Evolutionary conservation across 495 filamentous ascomycete species (phyloP), one percentile per base, ranked within the genome.

Genomic region (Tuber indicum): DNA sequence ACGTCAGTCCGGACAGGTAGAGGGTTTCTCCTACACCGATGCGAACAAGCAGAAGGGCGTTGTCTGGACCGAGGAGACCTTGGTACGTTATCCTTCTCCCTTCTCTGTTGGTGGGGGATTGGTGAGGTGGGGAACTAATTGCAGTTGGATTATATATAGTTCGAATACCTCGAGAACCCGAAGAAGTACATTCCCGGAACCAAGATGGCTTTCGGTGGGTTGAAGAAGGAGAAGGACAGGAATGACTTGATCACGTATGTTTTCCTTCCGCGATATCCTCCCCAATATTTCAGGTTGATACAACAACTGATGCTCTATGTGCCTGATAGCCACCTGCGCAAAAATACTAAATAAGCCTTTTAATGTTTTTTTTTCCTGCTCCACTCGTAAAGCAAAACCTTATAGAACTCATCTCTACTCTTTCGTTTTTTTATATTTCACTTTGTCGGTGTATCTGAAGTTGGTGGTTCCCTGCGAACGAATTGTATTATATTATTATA

Each of bases 181-280:
- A 95, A 95, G 88, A 95, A 95, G 87, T 95, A 91, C 91, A 98
- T 99, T 79, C 96, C 96, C 83, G 96, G 96, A 82, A 99, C 96
- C 86, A 99, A 99, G 93, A 99, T 99, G 96, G 96, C 96, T 84
- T 99, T 99, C 86, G 96, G 96, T 88, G 96, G 96, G 85, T 89
- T 99, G 82, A 99, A 99, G 95, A 99, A 99, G 92, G 90, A 89
- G 81, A 98, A 98, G 92, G 96, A 99, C 88, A 89, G 96, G 86
- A 98, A 98, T 87, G 96, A 99, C 87, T 89, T 99, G 82, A 97
- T 98, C 89, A 95, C 94, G 93, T 97, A 92, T 82, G 93, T 89
- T 82, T 58, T 21, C 58, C 45, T 69, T 23, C 7, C 3, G 10
- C 0, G 49, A 5, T 45, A 39, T 32, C 6, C 9, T n/a, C 36